phyloP scores from a whole-genome alignment of 78 protist genomes.

The Diacronema lutheri region DNA sequence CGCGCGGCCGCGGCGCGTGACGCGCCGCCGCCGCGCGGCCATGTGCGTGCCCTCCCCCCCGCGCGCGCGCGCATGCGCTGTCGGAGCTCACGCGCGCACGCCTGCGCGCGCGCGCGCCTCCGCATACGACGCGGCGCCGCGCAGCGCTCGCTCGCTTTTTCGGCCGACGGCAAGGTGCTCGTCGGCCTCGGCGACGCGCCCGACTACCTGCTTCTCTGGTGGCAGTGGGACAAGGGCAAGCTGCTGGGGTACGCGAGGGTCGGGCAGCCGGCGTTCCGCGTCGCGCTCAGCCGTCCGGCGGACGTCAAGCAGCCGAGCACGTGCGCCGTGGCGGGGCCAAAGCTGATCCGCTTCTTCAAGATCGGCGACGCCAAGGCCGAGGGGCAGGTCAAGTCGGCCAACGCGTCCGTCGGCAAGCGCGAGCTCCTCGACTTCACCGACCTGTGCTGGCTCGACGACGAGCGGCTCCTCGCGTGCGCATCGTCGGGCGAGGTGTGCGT shows the following conservation, averaged over 20 bases:
- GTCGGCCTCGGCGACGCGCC: slow-evolving; percentile 43
- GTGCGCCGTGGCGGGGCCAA: not conserved
- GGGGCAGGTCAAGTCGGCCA: not conserved
- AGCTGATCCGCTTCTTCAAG: not conserved
- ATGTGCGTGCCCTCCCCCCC: not conserved
- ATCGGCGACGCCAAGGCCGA: not conserved
- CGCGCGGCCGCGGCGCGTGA: not conserved
- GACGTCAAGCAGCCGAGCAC: not conserved
- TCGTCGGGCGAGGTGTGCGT: not conserved
- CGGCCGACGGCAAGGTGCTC: slow-evolving; percentile 18
- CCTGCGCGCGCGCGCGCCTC: not conserved
- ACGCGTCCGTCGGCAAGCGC: not conserved
- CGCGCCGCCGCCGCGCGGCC: not conserved
- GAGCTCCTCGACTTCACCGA: slow-evolving; percentile 6
- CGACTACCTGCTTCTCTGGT: slow-evolving; percentile 22
- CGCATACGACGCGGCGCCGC: not conserved
- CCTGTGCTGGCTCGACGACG: slow-evolving; percentile 4
- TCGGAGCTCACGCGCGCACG: not conserved
- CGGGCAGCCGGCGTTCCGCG: not conserved
- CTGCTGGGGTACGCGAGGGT: not conserved
- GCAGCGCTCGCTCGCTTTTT: not conserved
- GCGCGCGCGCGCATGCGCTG: not conserved
- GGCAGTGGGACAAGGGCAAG: slow-evolving; percentile 52
- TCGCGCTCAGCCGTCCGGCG: not conserved
- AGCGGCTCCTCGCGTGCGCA: not conserved